Evolutionary conservation across 257 asterid species (phyloP).

Genomic region (Ilex asprella): DNA sequence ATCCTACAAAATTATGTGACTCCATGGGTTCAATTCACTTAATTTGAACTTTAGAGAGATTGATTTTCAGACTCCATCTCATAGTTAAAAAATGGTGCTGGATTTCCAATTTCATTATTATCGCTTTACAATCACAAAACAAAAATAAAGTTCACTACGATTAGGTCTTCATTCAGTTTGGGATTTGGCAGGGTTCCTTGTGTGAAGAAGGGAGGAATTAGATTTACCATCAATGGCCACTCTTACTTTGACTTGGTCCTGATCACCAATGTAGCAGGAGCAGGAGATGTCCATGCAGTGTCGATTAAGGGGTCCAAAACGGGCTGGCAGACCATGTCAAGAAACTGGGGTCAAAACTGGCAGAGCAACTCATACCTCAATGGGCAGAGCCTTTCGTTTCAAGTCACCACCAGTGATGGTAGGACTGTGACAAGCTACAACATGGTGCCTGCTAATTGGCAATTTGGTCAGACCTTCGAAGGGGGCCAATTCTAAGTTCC

Average conservation of each 20-base stretch:
- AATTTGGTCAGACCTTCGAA: slow-evolving; percentile 36
- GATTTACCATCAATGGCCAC: slow-evolving; percentile 50
- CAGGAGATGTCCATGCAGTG: slow-evolving; percentile 37
- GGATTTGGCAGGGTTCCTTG: slow-evolving; percentile 37
- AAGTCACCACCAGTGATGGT: slow-evolving; percentile 39
- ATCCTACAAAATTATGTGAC: too few relatives aligned
- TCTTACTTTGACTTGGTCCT: slow-evolving; percentile 46
- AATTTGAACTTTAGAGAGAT: too few relatives aligned
- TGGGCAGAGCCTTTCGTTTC: slow-evolving; percentile 36
- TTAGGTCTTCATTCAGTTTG: neutral
- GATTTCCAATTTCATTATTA: too few relatives aligned
- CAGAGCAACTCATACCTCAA: slow-evolving; percentile 42
- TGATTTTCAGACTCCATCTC: too few relatives aligned
- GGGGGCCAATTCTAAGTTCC: slow-evolving; percentile 33
- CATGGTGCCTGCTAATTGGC: slow-evolving; percentile 39
- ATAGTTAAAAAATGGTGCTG: too few relatives aligned
- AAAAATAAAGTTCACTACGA: too few relatives aligned
- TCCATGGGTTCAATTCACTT: too few relatives aligned
- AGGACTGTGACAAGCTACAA: slow-evolving; percentile 24
- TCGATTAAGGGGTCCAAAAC: slow-evolving; percentile 39
- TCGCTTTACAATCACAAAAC: too few relatives aligned
- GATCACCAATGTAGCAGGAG: slow-evolving; percentile 44
- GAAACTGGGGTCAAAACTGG: slow-evolving; percentile 58
- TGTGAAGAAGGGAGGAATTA: slow-evolving; percentile 36
- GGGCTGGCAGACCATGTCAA: slow-evolving; percentile 40